Conservation (phyloP, 371 early-diverging fungal species). For the Mucor piriformis region DNA sequence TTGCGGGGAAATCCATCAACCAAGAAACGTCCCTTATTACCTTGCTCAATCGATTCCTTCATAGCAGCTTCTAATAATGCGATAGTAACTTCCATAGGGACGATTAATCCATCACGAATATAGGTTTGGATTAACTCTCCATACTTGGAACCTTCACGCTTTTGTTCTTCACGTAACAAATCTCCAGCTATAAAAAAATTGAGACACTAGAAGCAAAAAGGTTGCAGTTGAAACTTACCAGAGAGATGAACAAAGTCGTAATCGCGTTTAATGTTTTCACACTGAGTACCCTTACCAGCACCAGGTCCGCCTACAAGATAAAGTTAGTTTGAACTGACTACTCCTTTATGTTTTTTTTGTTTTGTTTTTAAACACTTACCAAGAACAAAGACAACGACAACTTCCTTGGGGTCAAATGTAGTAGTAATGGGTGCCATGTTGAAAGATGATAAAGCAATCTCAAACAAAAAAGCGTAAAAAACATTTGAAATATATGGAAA, state of each 20-base stretch:
- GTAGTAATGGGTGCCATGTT: constrained; percentile 15
- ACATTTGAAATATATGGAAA: not conserved
- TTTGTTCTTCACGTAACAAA: constrained; percentile 89
- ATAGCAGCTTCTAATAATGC: constrained; percentile 88
- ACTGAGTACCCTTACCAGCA: constrained; percentile 95
- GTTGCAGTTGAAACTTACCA: constrained; percentile 64
- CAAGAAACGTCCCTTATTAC: constrained; percentile 70
- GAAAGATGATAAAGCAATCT: not conserved
- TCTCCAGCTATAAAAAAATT: constrained; percentile 79
- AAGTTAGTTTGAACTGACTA: not conserved
- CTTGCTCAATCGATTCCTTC: constrained; percentile 62
- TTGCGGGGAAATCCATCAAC: constrained; percentile 95
- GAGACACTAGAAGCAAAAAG: no score
- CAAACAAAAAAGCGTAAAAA: not conserved
- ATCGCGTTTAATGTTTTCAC: constrained; percentile 82
- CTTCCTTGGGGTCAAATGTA: constrained; percentile 48
- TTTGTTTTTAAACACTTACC: constrained; percentile 36
- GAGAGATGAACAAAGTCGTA: constrained; percentile 94
- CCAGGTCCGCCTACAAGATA: constrained; percentile 75
- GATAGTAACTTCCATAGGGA: constrained; percentile 95
- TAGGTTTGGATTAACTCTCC: constrained; percentile 88
- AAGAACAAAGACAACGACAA: constrained; percentile 77
- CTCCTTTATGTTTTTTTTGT: not conserved
- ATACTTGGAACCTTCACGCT: constrained; percentile 81
- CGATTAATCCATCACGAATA: constrained; percentile 94